phyloP scores from a whole-genome alignment of 306 rosid genomes.

The Fragaria vesca region DNA sequence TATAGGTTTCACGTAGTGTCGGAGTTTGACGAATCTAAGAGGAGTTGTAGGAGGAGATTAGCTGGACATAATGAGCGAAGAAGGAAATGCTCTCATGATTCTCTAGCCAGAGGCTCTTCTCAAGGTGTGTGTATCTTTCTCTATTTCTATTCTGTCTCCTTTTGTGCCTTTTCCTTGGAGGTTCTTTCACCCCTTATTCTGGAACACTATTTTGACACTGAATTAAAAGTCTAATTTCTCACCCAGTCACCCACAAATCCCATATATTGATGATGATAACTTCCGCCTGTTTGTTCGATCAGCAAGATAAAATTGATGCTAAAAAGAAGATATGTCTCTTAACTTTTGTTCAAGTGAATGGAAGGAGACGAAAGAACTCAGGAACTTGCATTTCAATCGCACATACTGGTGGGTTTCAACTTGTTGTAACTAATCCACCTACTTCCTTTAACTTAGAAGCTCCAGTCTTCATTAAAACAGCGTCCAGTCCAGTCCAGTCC shows the following conservation, averaged over 20 bases:
- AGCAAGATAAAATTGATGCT: background rate
- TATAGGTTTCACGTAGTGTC: conserved; percentile 83
- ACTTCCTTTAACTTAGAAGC: too few species aligned
- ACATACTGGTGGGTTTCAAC: background rate
- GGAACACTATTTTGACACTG: background rate
- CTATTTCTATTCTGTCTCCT: background rate
- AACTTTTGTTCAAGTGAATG: background rate
- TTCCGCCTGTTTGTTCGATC: background rate
- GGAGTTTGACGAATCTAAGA: conserved; percentile 87
- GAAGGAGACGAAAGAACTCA: background rate
- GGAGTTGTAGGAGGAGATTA: conserved; percentile 91
- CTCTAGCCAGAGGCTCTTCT: conserved; percentile 50
- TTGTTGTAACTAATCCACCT: too few species aligned
- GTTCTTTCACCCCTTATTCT: background rate
- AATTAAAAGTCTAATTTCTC: background rate
- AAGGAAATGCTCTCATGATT: conserved; percentile 82
- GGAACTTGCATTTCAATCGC: background rate
- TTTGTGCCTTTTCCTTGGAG: background rate
- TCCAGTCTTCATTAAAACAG: too few species aligned
- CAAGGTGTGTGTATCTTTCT: conserved; percentile 43
- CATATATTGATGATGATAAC: background rate
- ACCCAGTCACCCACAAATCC: background rate
- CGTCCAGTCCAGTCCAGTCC: too few species aligned
- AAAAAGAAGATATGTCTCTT: background rate
- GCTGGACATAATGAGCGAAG: conserved; percentile 98